Evolutionary conservation across 495 filamentous ascomycete species (phyloP), one percentile per base, ranked within the genome.

Genomic region (Penicillium lividum): DNA sequence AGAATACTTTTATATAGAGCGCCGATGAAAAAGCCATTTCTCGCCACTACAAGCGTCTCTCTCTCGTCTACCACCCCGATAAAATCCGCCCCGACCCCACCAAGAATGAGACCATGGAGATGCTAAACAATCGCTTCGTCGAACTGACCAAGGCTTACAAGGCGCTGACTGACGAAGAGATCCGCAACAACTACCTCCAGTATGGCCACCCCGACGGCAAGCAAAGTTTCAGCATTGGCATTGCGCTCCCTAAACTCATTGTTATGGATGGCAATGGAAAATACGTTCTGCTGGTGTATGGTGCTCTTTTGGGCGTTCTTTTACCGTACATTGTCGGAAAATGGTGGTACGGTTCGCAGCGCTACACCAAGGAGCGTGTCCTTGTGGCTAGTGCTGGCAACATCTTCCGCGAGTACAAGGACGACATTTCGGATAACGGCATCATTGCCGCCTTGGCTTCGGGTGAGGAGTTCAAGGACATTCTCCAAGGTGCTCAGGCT

Each of bases 301-400:
- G 90, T 9, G 73, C 83, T 43, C 77, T 97, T 38, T 83, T 98
- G 36, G 95, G 93, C 50, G 90, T 97, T 31, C 75, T 97, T 43
- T 74, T 98, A 45, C 94, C 94, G 11, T 98, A 97, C 68, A 80
- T 95, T 49, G 95, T 98, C 38, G 94, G 94, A 28, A 89, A 87
- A 34, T 98, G 94, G 94, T 98, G 94, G 94, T 98, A 98, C 70
- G 94, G 94, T 53, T 96, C 91, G 7, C 91, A 96, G 69, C 82
- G 87, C 48, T 82, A 90, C 68, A 97, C 94, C 18, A 94, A 91
- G 73, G 94, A 98, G 75, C 88, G 88, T 60, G 89, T 98, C 31
- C 80, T 96, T 38, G 86, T 96, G 54, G 90, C 92, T 62, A 97
- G 89, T 70, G 92, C 94, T 55, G 94, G 94, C 64, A 90, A 90